phyloP scores from a whole-genome alignment of 352 stramenopile species.

The Pythium grandisporangium region DNA sequence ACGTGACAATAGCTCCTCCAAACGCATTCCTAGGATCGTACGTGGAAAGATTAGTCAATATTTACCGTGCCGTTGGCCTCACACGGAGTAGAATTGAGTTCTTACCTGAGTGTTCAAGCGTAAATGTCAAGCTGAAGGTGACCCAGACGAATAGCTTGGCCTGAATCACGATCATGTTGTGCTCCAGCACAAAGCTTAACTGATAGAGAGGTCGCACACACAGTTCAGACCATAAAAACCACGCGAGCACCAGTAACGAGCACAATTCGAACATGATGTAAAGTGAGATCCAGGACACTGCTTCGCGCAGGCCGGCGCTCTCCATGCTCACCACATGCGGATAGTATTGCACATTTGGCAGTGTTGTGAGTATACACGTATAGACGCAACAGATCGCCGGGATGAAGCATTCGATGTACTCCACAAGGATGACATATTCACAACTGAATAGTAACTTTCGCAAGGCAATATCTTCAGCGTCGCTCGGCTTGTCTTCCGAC shows the following conservation, averaged over 20 bases:
- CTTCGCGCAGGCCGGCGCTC: neutral
- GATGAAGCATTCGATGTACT: slow-evolving; percentile 28
- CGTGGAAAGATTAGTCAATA: too few species aligned
- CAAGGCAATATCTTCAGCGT: slow-evolving; percentile 11
- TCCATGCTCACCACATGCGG: slow-evolving; percentile 7
- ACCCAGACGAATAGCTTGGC: slow-evolving; percentile 17
- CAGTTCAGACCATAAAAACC: slow-evolving; percentile 9
- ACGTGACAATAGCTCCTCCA: too few species aligned
- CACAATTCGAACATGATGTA: slow-evolving; percentile 16
- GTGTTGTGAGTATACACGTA: slow-evolving; percentile 15
- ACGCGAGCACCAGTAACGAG: slow-evolving; percentile 12
- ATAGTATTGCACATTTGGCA: slow-evolving; percentile 28
- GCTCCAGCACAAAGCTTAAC: slow-evolving; percentile 24
- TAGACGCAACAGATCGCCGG: slow-evolving; percentile 18
- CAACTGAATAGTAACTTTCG: slow-evolving; percentile 15
- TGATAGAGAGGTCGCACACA: slow-evolving; percentile 16
- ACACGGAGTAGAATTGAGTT: too few species aligned
- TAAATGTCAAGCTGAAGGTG: slow-evolving; percentile 16
- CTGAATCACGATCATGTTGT: slow-evolving; percentile 20
- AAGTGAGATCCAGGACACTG: slow-evolving; percentile 7
- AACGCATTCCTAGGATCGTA: too few species aligned
- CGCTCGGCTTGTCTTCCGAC: slow-evolving; percentile 9
- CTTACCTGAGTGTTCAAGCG: slow-evolving; percentile 14
- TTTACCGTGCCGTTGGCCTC: too few species aligned
- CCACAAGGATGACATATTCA: slow-evolving; percentile 24